A percentile compares a stretch with the other conserved stretches of the same genome.
Evolutionary conservation across 176 grass and related monocot species (phyloP).

Genomic region (Avena sativa): DNA sequence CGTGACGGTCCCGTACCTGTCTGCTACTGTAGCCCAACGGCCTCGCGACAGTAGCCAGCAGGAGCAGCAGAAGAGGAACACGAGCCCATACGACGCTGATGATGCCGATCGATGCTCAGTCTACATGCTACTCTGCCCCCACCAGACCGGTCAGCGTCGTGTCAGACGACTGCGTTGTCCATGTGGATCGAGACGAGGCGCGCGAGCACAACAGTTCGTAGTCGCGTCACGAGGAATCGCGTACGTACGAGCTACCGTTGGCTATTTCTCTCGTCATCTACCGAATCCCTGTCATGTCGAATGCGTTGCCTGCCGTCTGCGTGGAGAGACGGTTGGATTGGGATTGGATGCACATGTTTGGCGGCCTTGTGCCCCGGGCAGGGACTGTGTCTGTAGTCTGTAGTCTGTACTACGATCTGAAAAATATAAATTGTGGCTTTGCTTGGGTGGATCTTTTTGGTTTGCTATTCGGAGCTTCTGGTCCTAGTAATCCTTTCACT

Average conservation of each 20-base stretch:
- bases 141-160: slow-evolving; percentile 5
- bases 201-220: not conserved
- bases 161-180: not conserved
- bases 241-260: not conserved
- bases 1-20: not conserved
- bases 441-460: not conserved
- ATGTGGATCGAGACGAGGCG: not conserved
- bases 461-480: not conserved
- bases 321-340: not conserved
- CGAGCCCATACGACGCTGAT: not conserved
- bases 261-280: not conserved
- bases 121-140: not conserved
- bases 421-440: not conserved
- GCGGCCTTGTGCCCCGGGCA: not conserved
- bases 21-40: slow-evolving; percentile 11
- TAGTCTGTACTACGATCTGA: not conserved
- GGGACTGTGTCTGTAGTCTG: not conserved
- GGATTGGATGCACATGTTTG: not conserved
- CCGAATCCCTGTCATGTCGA: not conserved
- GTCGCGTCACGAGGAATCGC: not conserved
- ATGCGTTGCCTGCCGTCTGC: not conserved
- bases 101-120: not conserved
- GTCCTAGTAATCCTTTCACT: not conserved
- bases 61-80: slow-evolving; percentile 8
- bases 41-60: slow-evolving; percentile 16